Base-by-base conservation (phyloP, 768 basidiomycete species). In the Kwoniella botswanensis region DNA sequence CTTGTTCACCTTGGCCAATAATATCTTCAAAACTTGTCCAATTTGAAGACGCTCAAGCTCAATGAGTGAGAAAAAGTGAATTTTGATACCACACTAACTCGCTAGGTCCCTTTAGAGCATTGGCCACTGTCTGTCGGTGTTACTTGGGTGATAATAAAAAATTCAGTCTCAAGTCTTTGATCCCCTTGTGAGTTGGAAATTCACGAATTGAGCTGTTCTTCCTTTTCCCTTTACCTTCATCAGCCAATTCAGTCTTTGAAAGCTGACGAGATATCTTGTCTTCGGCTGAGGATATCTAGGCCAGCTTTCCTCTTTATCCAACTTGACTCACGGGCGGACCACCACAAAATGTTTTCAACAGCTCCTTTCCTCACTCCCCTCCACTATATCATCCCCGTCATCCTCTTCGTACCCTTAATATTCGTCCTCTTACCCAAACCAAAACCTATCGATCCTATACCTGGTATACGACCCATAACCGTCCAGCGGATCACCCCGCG, bases 401-500 rank as follows among this genome's bases (percentile, higher is more conserved):
- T 82, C 62, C 75, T 82, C 68, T 22, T 72, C 13, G 41, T 79
- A 9, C 74, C 80, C 1, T 57, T 78, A 59, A 57, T 69, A 60
- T 63, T 67, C 52, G 74, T 77, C 61, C 44, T 75, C 41, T 53
- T 65, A 6, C 35, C 76, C 35, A 67, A 61, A 62, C 53, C 71
- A 41, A 64, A 69, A 4, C 61, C 71, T 11, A 50, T 58, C 2
- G 53, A 67, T 17, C 67, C 76, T 54, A 67, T 75, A 41, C 73
- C 74, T 4, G 79, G 78, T 43, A 74, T 82, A 58, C 63, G 75
- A 55, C 78, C 79, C 12, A 76, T 83, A 74, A 75, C 77, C 3
- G 71, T 89, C 88, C 74, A 93, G 66, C 88, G 87, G 67, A 86
- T 87, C 70, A 86, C 90, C 63, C 93, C 94, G 53, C 90, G 94